Base-by-base conservation (phyloP, 129 eudicot genomes). In the Gnaphalium uliginosum region DNA sequence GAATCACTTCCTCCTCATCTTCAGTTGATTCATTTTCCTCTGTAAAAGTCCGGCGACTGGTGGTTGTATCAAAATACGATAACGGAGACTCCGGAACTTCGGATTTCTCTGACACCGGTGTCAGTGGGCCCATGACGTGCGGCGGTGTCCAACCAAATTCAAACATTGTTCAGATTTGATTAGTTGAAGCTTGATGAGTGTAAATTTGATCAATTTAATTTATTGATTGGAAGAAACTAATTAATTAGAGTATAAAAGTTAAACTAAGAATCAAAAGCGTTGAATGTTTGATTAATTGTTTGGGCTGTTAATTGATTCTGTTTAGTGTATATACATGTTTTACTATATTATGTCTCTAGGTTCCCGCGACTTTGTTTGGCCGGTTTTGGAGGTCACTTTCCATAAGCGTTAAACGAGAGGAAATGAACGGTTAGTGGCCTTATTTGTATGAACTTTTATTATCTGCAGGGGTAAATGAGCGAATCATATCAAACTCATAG, bases 31-130 rank as follows among this genome's bases (percentile, higher is more conserved):
- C 80, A 14, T 81, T 75, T 2, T 67, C 78, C 66, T 73, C 74
- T 50, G 22, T 13, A 39, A 27, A 65, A 69, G 32, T 77, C 68
- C 73, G 64, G 41, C 79, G 83, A 27, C 86, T 81, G 48, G 78
- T 66, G 80, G 58, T 68, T 48, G 74, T 25, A 69, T 75, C 82
- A 65, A 68, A 53, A 72, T 80, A 71, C 5, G 88, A 80, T 15
- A 76, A 60, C 29, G 93, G 90, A 7, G 88, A 81, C 72, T 88
- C 93, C 26, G 88, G 93, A 68, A 80, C 85, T 77, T 88, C 93
- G 14, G 90, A 75, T 1, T 83, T 88, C 78, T 88, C 93, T 8
- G 85, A 81, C 2, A 88, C 90, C 60, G 93, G 93, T 32, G 93
- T 88, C 19, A 88, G 67, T 5, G 93, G 93, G 57, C 79, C 85